Evolutionary conservation across 2,329 filamentous ascomycete species (phyloP).

Genomic region (Colletotrichum karsti): DNA sequence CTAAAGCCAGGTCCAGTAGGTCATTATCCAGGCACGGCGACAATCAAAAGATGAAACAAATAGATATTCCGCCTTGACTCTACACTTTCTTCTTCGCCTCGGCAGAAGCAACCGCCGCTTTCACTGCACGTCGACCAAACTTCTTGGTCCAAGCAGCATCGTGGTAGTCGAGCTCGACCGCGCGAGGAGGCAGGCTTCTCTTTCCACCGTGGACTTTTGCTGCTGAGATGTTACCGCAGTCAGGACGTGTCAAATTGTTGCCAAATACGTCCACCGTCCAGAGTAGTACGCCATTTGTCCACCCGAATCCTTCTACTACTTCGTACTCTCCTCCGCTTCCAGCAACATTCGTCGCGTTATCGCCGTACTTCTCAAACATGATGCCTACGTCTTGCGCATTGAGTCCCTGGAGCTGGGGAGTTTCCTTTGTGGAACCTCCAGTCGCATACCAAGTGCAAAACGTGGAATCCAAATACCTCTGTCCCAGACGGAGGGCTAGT

Average conservation of each 20-base stretch:
- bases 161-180: slow-evolving; percentile 54
- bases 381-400: slow-evolving; percentile 56
- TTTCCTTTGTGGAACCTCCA: slow-evolving; percentile 65
- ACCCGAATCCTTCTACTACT: slow-evolving; percentile 76
- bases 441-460: slow-evolving; percentile 78
- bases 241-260: slow-evolving; percentile 60
- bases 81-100: slow-evolving; percentile 2
- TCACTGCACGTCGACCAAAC: slow-evolving; percentile 42
- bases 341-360: slow-evolving; percentile 66
- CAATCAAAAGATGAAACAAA: not conserved
- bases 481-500: slow-evolving; percentile 66
- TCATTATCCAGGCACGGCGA: not conserved
- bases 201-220: slow-evolving; percentile 43
- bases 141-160: slow-evolving; percentile 59
- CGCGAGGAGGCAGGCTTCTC: slow-evolving; percentile 41
- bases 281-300: slow-evolving; percentile 75
- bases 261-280: slow-evolving; percentile 72
- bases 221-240: slow-evolving; percentile 61
- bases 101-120: not conserved
- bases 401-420: slow-evolving; percentile 58
- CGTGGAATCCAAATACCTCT: slow-evolving; percentile 72
- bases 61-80: too few relatives aligned
- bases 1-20: too few relatives aligned
- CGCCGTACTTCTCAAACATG: slow-evolving; percentile 77
- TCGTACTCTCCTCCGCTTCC: slow-evolving; percentile 74